Evolutionary conservation across 768 basidiomycete genomes (phyloP).

Genomic region (Leccinum ochraceum): DNA sequence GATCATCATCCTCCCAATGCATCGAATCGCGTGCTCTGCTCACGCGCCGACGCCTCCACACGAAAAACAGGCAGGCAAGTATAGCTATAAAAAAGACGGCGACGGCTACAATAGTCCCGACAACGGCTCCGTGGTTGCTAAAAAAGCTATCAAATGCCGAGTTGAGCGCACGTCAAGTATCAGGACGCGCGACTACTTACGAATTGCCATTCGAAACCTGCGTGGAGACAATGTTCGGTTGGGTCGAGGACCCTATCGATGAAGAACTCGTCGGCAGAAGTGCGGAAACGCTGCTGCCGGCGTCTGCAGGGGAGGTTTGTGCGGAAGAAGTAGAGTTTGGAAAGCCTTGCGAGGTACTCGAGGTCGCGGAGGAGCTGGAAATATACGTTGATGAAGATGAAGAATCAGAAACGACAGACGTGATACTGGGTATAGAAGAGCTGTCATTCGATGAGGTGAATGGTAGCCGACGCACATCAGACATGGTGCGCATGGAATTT

Average conservation of each 20-base stretch:
- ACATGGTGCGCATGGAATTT: background rate
- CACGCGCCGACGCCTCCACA: constrained; percentile 39
- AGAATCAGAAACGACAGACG: constrained; percentile 2
- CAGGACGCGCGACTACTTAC: constrained; percentile 22
- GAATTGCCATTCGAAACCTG: constrained; percentile 31
- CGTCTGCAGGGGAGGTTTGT: constrained; percentile 39
- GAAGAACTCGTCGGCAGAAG: constrained; percentile 43
- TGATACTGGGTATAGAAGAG: background rate
- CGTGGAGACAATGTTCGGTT: constrained; percentile 48
- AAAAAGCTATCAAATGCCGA: constrained; percentile 52
- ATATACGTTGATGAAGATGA: background rate
- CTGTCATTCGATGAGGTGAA: background rate
- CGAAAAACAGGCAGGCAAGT: constrained; percentile 42
- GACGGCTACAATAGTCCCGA: constrained; percentile 69
- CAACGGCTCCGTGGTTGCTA: constrained; percentile 64
- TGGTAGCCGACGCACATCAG: background rate
- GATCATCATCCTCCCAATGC: constrained; percentile 25
- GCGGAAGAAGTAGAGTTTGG: constrained; percentile 15
- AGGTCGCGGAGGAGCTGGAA: background rate
- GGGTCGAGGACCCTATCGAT: constrained; percentile 46
- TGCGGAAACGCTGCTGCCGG: constrained; percentile 40
- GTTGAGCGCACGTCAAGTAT: background rate
- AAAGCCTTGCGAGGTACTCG: background rate
- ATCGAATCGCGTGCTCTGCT: constrained; percentile 37
- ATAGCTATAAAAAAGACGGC: constrained; percentile 55